Conservation (phyloP, 768 basidiomycete species). For the Tulasnella sp. region DNA sequence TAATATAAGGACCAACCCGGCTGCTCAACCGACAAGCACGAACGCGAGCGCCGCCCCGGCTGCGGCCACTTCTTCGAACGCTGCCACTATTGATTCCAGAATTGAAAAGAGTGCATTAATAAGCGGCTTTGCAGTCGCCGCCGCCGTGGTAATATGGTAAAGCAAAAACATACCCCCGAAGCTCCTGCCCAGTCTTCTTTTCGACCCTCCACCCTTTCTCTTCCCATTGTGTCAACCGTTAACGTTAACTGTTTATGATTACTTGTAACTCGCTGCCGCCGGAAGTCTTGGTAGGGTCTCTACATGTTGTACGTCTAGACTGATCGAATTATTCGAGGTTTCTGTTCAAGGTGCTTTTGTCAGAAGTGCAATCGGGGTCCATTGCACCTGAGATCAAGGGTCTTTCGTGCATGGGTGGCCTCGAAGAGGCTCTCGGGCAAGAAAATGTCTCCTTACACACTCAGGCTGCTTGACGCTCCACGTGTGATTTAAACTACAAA, state of each 20-base stretch:
- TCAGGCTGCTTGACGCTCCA: too few relatives aligned
- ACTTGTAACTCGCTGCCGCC: too few relatives aligned
- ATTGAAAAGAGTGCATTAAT: neutral
- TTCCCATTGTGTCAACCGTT: too few relatives aligned
- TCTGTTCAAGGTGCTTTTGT: neutral
- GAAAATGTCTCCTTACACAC: too few relatives aligned
- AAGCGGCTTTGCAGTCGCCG: neutral
- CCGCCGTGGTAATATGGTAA: neutral
- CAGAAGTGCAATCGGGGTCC: neutral
- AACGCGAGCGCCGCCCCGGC: neutral
- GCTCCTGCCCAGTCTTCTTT: neutral
- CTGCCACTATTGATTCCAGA: neutral
- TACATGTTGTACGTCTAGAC: neutral
- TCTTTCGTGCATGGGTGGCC: neutral
- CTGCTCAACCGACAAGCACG: neutral
- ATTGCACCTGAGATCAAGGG: neutral
- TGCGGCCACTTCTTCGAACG: slow-evolving; percentile 21
- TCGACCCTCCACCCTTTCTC: too few relatives aligned
- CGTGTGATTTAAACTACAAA: too few relatives aligned
- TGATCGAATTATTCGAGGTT: neutral
- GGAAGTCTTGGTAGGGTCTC: neutral
- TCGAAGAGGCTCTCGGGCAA: too few relatives aligned
- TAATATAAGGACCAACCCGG: neutral
- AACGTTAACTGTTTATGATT: too few relatives aligned
- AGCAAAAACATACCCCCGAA: neutral